A percentile compares a stretch with the other conserved stretches of the same genome.
phyloP scores from a whole-genome alignment of 306 rosid species.

The Fragaria vesca region DNA sequence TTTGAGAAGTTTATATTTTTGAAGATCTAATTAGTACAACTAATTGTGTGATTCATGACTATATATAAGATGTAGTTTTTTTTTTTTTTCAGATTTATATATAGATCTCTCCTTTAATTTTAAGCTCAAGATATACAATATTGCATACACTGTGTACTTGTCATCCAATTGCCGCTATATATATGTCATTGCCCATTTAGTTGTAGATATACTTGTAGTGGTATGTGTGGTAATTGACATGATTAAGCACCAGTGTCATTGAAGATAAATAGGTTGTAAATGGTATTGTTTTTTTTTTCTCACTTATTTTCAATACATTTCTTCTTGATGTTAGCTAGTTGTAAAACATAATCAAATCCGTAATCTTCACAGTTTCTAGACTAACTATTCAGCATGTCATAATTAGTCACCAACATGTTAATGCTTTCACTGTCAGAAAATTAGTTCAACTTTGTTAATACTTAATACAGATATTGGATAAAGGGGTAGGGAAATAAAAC shows the following conservation, averaged over 20 bases:
- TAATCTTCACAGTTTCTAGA: background rate
- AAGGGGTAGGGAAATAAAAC: background rate
- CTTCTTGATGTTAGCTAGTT: no score
- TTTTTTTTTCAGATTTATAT: no score
- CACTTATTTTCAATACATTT: no score
- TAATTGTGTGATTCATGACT: no score
- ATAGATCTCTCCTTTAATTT: background rate
- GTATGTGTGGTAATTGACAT: background rate
- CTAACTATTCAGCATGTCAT: background rate
- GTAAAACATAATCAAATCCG: no score
- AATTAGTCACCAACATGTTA: background rate
- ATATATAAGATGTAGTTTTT: no score
- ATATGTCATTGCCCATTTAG: no score
- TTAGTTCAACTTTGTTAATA: background rate
- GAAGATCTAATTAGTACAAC: no score
- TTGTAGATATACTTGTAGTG: no score
- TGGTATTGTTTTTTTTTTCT: no score
- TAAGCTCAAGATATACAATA: background rate
- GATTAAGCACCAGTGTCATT: background rate
- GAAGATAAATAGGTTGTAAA: background rate
- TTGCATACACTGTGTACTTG: background rate
- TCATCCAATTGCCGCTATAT: background rate
- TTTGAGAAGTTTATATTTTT: no score
- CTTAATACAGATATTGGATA: background rate
- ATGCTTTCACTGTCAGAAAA: background rate